Conservation (phyloP, 768 basidiomycete genomes). For the Rhodotorula paludigena region DNA sequence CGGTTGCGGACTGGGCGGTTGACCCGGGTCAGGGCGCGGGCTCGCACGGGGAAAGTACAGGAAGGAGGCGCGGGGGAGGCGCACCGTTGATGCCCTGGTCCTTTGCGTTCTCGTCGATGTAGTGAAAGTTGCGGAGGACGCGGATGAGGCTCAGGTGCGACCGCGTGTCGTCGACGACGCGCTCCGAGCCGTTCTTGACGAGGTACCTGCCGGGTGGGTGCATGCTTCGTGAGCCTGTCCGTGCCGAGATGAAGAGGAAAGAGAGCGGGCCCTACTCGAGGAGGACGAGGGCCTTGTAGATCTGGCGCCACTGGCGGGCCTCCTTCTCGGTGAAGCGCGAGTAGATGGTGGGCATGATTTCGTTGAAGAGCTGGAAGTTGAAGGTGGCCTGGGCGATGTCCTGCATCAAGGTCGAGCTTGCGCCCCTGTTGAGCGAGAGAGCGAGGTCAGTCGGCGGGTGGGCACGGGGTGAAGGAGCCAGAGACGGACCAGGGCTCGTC, state of each 20-base stretch:
- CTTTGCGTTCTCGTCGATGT: conserved; percentile 97
- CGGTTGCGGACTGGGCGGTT: conserved; percentile 84
- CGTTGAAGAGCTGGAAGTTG: conserved; percentile 97
- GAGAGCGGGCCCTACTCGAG: conserved; percentile 6
- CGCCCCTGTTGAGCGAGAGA: not conserved
- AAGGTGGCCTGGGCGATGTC: conserved; percentile 98
- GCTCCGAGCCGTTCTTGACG: conserved; percentile 92
- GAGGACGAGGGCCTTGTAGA: conserved; percentile 68
- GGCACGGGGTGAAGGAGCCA: not conserved
- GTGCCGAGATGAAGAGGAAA: not conserved
- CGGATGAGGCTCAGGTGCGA: conserved; percentile 92
- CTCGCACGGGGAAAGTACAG: not conserved
- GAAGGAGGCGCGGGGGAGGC: conserved; percentile 38
- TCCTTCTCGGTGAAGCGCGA: conserved; percentile 95
- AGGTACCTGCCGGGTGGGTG: conserved; percentile 60
- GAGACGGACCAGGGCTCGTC: conserved; percentile 91
- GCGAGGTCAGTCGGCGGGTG: not conserved
- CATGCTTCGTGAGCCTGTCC: conserved; percentile 60
- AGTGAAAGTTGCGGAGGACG: conserved; percentile 96
- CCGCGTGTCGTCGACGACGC: conserved; percentile 94
- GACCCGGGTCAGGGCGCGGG: not conserved
- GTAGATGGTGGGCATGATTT: conserved; percentile 98
- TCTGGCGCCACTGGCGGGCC: conserved; percentile 95
- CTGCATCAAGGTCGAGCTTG: conserved; percentile 82
- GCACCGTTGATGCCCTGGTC: conserved; percentile 97